These are phyloP conservation scores for Aspergillus sp. DNA, from an alignment of 2,329 filamentous ascomycete genomes.

Conservation along the genomic window DNA sequence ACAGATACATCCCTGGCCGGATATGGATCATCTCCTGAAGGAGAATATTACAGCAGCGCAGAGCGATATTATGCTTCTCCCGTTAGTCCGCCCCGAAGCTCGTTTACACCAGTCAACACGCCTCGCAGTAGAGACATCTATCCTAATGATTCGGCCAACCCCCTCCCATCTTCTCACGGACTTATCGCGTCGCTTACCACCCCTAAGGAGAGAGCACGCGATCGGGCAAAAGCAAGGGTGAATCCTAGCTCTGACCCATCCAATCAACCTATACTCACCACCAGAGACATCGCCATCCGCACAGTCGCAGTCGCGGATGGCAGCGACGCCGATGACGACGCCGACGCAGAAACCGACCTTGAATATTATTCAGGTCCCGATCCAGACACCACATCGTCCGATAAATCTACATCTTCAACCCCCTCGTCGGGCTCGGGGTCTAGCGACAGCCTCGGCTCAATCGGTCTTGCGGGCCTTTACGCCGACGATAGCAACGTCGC, in stretches of 20 bases:
- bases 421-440: not conserved
- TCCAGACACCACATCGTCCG: slow-evolving; percentile 11
- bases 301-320: not conserved
- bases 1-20: slow-evolving; percentile 29
- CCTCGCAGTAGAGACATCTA: slow-evolving; percentile 27
- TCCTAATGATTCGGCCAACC: not conserved
- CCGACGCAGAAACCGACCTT: slow-evolving; percentile 9
- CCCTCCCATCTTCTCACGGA: slow-evolving; percentile 21
- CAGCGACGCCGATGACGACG: slow-evolving; percentile 12
- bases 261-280: not conserved
- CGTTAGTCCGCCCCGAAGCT: slow-evolving; percentile 36
- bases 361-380: not conserved
- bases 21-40: slow-evolving; percentile 41
- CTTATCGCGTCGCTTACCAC: slow-evolving; percentile 23
- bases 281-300: no score
- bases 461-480: slow-evolving; percentile 5
- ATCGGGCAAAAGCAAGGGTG: not conserved
- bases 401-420: slow-evolving; percentile 12
- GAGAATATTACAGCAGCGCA: slow-evolving; percentile 26
- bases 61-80: slow-evolving; percentile 41
- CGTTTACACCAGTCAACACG: slow-evolving; percentile 46
- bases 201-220: not conserved
- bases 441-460: slow-evolving; percentile 4
- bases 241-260: not conserved
- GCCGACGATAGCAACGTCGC: not conserved